Evolutionary conservation across 2,329 filamentous ascomycete genomes (phyloP), one percentile per base, ranked within the genome.

Genomic region (Calcarisporium arbuscula): DNA sequence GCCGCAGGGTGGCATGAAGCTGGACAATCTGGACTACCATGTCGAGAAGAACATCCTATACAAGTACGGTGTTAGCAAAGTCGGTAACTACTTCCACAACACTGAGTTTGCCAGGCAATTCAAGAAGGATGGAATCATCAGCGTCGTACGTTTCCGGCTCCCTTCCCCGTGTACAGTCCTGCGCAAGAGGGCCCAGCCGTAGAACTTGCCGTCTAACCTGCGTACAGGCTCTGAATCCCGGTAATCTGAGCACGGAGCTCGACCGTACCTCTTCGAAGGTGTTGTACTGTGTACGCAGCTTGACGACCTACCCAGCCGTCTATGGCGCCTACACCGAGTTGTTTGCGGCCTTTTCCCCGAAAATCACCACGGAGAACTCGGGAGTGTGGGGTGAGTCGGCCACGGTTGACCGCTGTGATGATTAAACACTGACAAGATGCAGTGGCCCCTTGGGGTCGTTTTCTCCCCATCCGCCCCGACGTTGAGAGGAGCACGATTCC

Each of bases 211-310:
- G n/a, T n/a, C n/a, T n/a, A n/a, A n/a, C n/a, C n/a, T n/a, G n/a
- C n/a, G n/a, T n/a, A n/a, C n/a, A n/a, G n/a, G n/a, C 60, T 0
- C 36, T 63, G 19, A 65, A 67, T 40, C 62, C 63, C 0, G 63
- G 63, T 5, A 62, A 62, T 36, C 50, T 65, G 2, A 40, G 55
- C 22, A 58, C 60, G 0, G 59, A 64, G 7, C 45, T 66, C n/a
- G 53, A 46, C 41, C 56, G 60, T 9, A 44, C 44, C 1, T 47
- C n/a, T n/a, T n/a, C n/a, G n/a, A n/a, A n/a, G n/a, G n/a, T n/a
- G n/a, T n/a, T n/a, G n/a, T n/a, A n/a, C 12, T n/a, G n/a, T n/a
- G n/a, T n/a, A n/a, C n/a, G n/a, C n/a, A n/a, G n/a, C n/a, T n/a
- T n/a, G n/a, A n/a, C n/a, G n/a, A n/a, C n/a, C 12, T 15, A 38